phyloP scores from a whole-genome alignment of 495 filamentous ascomycete genomes.

The Tuber microsphaerosporum region DNA sequence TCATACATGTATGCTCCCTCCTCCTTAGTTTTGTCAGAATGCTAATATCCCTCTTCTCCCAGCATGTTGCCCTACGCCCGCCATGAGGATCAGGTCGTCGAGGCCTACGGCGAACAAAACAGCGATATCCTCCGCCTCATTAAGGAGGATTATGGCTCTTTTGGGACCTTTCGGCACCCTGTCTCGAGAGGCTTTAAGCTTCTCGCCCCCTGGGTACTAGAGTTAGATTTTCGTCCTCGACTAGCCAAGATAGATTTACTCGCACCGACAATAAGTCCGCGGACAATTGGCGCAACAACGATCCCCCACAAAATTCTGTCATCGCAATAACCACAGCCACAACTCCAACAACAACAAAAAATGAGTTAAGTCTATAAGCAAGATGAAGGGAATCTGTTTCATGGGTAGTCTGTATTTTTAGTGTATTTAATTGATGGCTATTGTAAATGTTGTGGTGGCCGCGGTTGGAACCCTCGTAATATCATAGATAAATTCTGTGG shows the following conservation, averaged over 20 bases:
- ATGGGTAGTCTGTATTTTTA: too few species aligned
- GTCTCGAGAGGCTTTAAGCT: constrained; percentile 39
- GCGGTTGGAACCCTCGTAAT: too few species aligned
- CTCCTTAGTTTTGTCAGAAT: neutral
- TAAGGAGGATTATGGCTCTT: constrained; percentile 43
- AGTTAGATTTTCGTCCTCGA: neutral
- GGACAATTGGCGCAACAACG: too few species aligned
- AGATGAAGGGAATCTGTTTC: too few species aligned
- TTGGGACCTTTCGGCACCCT: constrained; percentile 29
- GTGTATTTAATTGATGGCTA: too few species aligned
- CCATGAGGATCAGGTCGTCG: constrained; percentile 43
- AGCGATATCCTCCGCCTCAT: constrained; percentile 41
- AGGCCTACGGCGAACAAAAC: constrained; percentile 42
- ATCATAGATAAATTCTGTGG: too few species aligned
- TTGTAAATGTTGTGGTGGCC: too few species aligned
- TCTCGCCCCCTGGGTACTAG: neutral
- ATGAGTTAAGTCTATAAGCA: too few species aligned
- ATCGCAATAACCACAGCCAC: too few species aligned
- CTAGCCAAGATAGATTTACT: neutral
- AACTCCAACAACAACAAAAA: too few species aligned
- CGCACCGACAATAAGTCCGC: too few species aligned
- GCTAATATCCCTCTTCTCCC: neutral
- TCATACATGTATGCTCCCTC: neutral
- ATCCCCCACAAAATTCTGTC: too few species aligned
- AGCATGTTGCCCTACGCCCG: constrained; percentile 39